These are phyloP conservation scores for Pulicaria dysenterica DNA, from an alignment of 129 eudicot genomes.

Conservation along the genomic window DNA sequence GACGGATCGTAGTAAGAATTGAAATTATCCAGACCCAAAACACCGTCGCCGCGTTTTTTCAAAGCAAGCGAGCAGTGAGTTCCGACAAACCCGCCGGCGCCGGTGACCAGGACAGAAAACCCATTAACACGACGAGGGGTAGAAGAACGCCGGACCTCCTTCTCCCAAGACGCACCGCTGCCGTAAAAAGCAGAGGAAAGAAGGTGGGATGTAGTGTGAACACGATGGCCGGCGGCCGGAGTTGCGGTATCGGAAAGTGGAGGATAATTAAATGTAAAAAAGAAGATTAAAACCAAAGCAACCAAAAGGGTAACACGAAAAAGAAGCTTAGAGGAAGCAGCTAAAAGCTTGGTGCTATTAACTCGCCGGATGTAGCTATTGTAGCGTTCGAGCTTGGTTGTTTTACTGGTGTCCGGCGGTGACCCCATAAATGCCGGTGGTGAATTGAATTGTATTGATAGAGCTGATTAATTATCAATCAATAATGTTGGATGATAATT, in stretches of 20 bases:
- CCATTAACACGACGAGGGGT: conserved; percentile 65
- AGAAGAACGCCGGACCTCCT: conserved; percentile 69
- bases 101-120: conserved; percentile 70
- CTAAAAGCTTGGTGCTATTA: conserved; percentile 77
- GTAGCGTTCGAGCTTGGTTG: conserved; percentile 84
- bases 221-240: conserved; percentile 19
- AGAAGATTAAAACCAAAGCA: conserved; percentile 61
- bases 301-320: conserved; percentile 79
- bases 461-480: conserved; percentile 25
- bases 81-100: conserved; percentile 79
- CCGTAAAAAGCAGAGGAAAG: conserved; percentile 83
- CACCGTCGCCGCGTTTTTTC: conserved; percentile 75
- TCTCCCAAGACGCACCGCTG: conserved; percentile 76
- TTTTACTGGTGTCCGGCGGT: conserved; percentile 69
- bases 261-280: conserved; percentile 77
- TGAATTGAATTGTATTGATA: background rate
- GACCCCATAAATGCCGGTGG: conserved; percentile 40
- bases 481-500: conserved; percentile 24
- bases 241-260: conserved; percentile 34
- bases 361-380: conserved; percentile 81
- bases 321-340: conserved; percentile 87
- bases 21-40: conserved; percentile 68
- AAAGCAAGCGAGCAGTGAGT: conserved; percentile 64
- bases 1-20: conserved; percentile 73
- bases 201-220: conserved; percentile 54